Evolutionary conservation across 306 rosid genomes (phyloP).

Genomic region (Vigna angularis): DNA sequence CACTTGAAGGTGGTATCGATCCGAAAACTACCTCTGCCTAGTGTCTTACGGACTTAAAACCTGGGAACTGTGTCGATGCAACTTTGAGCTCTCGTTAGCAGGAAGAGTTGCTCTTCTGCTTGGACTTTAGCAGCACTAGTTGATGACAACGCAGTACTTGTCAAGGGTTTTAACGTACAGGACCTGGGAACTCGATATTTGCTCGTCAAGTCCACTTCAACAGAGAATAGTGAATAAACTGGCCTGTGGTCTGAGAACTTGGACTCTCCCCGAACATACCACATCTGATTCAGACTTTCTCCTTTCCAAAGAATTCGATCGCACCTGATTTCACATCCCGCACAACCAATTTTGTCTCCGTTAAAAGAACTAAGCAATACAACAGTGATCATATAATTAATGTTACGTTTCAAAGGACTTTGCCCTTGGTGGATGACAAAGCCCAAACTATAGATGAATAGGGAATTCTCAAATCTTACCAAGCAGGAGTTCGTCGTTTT

Average conservation of each 20-base stretch:
- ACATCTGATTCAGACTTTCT: conserved; percentile 71
- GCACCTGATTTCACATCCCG: conserved; percentile 60
- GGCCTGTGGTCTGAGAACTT: conserved; percentile 98
- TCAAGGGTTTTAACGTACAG: conserved; percentile 45
- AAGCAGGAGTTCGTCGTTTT: conserved; percentile 87
- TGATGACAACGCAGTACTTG: conserved; percentile 51
- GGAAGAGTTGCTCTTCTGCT: conserved; percentile 84
- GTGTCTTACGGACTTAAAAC: conserved; percentile 23
- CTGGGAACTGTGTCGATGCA: conserved; percentile 40
- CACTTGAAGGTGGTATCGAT: conserved; percentile 10
- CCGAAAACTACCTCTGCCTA: not conserved
- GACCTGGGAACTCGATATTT: conserved; percentile 41
- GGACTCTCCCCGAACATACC: conserved; percentile 86
- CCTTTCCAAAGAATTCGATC: conserved; percentile 97
- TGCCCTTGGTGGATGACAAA: no score
- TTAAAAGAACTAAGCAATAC: not conserved
- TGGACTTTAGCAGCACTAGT: conserved; percentile 67
- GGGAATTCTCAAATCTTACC: conserved; percentile 56
- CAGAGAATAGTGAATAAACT: conserved; percentile 71
- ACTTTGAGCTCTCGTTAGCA: conserved; percentile 51
- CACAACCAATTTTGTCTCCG: not conserved
- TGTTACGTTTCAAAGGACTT: not conserved
- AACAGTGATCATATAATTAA: no score
- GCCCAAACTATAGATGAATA: no score
- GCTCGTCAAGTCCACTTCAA: conserved; percentile 51